phyloP scores from a whole-genome alignment of 352 stramenopile species.

The Globisporangium radiosum region DNA sequence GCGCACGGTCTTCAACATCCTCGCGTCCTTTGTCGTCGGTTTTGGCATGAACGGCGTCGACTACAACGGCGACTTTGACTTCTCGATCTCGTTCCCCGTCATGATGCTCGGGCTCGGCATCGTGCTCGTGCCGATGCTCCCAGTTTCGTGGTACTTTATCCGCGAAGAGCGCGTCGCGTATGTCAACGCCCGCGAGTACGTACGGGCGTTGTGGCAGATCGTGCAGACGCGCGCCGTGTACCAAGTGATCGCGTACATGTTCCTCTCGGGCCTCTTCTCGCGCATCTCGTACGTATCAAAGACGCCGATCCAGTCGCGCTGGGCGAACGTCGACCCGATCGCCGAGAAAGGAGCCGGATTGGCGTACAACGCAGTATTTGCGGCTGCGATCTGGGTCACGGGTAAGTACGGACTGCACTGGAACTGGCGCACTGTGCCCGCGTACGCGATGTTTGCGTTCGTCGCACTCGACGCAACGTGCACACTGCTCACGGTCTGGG shows the following conservation, averaged over 20 bases:
- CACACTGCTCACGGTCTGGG: conserved; percentile 43
- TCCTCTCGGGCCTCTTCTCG: conserved; percentile 37
- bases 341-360: conserved; percentile 26
- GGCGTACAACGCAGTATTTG: conserved; percentile 20
- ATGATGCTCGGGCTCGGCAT: conserved; percentile 9
- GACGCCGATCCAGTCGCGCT: conserved; percentile 29
- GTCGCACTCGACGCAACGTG: conserved; percentile 29
- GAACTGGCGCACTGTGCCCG: conserved; percentile 40
- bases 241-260: conserved; percentile 46
- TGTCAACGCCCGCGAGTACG: conserved; percentile 13
- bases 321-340: conserved; percentile 25
- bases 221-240: conserved; percentile 40
- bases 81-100: conserved; percentile 42
- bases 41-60: conserved; percentile 52
- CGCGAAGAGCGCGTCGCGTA: conserved; percentile 21
- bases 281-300: conserved; percentile 27
- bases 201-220: conserved; percentile 25
- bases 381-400: conserved; percentile 29
- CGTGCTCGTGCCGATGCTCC: conserved; percentile 8
- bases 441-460: conserved; percentile 25
- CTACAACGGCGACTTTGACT: conserved; percentile 51
- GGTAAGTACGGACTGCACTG: conserved; percentile 51
- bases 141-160: conserved; percentile 21
- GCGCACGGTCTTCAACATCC: conserved; percentile 24
- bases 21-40: conserved; percentile 28